Evolutionary conservation across 2,329 filamentous ascomycete genomes (phyloP).

Genomic region (Drechslerella dactyloides): DNA sequence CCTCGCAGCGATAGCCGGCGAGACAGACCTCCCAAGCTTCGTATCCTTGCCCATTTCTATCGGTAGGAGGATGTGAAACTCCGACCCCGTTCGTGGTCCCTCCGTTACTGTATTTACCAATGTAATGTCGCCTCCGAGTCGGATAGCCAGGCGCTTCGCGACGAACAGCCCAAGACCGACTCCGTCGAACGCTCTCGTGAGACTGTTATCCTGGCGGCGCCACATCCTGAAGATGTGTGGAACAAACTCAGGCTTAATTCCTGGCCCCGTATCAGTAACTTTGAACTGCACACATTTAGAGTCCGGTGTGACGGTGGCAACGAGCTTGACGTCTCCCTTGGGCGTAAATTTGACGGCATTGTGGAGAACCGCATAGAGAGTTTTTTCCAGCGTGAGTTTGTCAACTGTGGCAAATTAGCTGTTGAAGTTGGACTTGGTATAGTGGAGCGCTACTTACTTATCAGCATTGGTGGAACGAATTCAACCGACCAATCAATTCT

Average conservation of each 20-base stretch:
- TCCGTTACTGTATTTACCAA: conserved; percentile 69
- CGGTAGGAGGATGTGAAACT: conserved; percentile 73
- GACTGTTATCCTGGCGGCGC: conserved; percentile 71
- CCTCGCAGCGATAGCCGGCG: conserved; percentile 41
- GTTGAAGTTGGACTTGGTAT: conserved; percentile 1
- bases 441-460: conserved; percentile 56
- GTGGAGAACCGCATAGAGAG: conserved; percentile 64
- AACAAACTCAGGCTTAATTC: conserved; percentile 71
- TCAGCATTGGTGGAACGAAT: conserved; percentile 64
- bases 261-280: conserved; percentile 71
- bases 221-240: conserved; percentile 74
- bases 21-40: conserved; percentile 38
- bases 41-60: conserved; percentile 58
- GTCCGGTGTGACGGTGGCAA: conserved; percentile 56
- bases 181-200: conserved; percentile 71
- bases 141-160: conserved; percentile 73
- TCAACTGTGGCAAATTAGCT: conserved; percentile 42
- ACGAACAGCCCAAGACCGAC: conserved; percentile 73
- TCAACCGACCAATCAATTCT: conserved; percentile 58
- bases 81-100: conserved; percentile 68
- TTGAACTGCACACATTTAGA: conserved; percentile 55
- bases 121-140: conserved; percentile 71
- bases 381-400: conserved; percentile 58
- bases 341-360: conserved; percentile 77
- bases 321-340: conserved; percentile 66